phyloP scores from a whole-genome alignment of 305 asterid species.

The Coffea humblotiana region DNA sequence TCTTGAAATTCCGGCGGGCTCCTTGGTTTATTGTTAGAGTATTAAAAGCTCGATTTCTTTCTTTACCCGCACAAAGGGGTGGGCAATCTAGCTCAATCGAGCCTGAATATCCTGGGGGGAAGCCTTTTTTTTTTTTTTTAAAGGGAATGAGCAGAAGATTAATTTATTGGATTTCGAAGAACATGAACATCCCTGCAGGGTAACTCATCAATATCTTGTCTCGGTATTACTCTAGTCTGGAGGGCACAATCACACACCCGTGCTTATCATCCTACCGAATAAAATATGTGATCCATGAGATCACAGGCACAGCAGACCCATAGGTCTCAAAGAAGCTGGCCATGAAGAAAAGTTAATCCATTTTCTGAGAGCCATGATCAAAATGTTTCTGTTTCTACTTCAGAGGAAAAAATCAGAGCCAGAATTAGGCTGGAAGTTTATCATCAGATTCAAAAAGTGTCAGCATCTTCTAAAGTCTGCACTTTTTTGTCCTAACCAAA shows the following conservation, averaged over 20 bases:
- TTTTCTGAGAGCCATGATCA: background rate
- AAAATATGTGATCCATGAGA: background rate
- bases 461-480: background rate
- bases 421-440: too few relatives aligned
- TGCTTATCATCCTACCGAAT: background rate
- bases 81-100: too few relatives aligned
- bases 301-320: background rate
- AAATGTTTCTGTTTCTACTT: too few relatives aligned
- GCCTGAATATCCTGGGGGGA: too few relatives aligned
- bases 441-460: background rate
- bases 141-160: too few relatives aligned
- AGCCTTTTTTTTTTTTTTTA: too few relatives aligned
- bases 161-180: too few relatives aligned
- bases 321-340: background rate
- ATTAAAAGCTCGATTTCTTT: too few relatives aligned
- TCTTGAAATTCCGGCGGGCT: slow-evolving; percentile 3
- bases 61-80: too few relatives aligned
- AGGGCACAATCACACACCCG: background rate
- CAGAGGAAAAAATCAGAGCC: background rate
- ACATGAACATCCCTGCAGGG: background rate
- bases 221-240: background rate
- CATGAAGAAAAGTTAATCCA: background rate
- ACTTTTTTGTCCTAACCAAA: background rate
- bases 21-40: background rate
- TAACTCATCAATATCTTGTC: too few relatives aligned